A percentile compares a stretch with the other conserved stretches of the same genome.
Evolutionary conservation across 345 rosid genomes (phyloP).

Genomic region (Pistacia integerrima): DNA sequence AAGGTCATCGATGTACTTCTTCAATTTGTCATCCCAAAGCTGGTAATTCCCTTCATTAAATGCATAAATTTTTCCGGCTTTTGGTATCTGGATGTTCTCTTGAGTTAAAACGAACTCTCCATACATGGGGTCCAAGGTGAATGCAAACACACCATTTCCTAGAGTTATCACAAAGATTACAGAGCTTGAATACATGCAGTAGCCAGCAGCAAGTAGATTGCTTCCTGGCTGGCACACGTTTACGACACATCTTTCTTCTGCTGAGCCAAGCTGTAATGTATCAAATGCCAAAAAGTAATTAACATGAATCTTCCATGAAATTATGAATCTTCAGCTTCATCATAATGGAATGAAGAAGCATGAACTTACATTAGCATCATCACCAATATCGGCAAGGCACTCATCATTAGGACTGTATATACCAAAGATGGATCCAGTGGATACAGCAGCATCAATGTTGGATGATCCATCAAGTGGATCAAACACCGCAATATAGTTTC

Average conservation of each 20-base stretch:
- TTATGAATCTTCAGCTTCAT: not conserved
- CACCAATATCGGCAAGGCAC: conserved; percentile 71
- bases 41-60: conserved; percentile 96
- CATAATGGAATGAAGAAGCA: not conserved
- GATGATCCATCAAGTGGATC: conserved; percentile 98
- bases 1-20: conserved; percentile 89
- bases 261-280: conserved; percentile 56
- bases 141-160: conserved; percentile 81
- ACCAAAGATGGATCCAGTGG: conserved; percentile 96
- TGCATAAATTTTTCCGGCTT: conserved; percentile 78
- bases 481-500: conserved; percentile 87
- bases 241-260: conserved; percentile 66
- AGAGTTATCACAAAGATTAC: conserved; percentile 79
- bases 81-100: conserved; percentile 78
- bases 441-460: conserved; percentile 92
- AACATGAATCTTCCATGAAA: not conserved
- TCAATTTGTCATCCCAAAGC: conserved; percentile 86
- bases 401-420: conserved; percentile 94
- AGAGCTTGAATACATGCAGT: conserved; percentile 97
- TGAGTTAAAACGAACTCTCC: conserved; percentile 94
- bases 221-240: conserved; percentile 94
- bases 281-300: not conserved
- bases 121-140: conserved; percentile 92
- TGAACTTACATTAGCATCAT: conserved; percentile 51
- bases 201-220: conserved; percentile 91